Conservation (phyloP, 2,329 filamentous ascomycete species). For the Tolypocladium ophioglossoides region DNA sequence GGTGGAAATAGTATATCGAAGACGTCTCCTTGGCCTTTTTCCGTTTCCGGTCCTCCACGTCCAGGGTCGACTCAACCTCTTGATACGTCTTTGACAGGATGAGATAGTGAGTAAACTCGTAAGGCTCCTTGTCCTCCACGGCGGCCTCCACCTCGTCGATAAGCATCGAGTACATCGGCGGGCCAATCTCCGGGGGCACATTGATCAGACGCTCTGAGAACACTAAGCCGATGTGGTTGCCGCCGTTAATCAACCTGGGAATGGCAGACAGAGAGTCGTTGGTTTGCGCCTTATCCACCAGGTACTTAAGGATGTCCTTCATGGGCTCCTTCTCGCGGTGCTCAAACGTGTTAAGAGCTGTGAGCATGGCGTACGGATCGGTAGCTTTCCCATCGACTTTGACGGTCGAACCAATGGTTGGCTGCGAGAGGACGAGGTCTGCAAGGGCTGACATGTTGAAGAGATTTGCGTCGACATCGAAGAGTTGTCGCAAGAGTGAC, state of each 20-base stretch:
- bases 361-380: slow-evolving; percentile 88
- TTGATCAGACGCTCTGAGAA: slow-evolving; percentile 94
- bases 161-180: slow-evolving; percentile 92
- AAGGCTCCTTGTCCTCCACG: slow-evolving; percentile 82
- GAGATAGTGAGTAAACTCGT: slow-evolving; percentile 87
- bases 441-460: slow-evolving; percentile 82
- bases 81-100: slow-evolving; percentile 86
- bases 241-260: slow-evolving; percentile 39
- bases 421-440: slow-evolving; percentile 79
- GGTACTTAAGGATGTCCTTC: slow-evolving; percentile 60
- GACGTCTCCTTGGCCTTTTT: slow-evolving; percentile 55
- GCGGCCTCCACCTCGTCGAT: slow-evolving; percentile 84
- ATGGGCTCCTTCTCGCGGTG: slow-evolving; percentile 68
- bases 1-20: slow-evolving; percentile 82
- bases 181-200: slow-evolving; percentile 85
- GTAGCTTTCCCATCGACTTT: slow-evolving; percentile 94
- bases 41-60: slow-evolving; percentile 47
- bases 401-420: slow-evolving; percentile 82
- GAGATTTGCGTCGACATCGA: slow-evolving; percentile 76
- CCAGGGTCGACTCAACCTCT: slow-evolving; percentile 74
- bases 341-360: slow-evolving; percentile 70
- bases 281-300: slow-evolving; percentile 44
- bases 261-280: slow-evolving; percentile 47
- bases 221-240: slow-evolving; percentile 66
- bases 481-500: slow-evolving; percentile 76